Evolutionary conservation across 2,329 filamentous ascomycete genomes (phyloP), one percentile per base, ranked within the genome.

Genomic region (Dactylellina parvicollis): DNA sequence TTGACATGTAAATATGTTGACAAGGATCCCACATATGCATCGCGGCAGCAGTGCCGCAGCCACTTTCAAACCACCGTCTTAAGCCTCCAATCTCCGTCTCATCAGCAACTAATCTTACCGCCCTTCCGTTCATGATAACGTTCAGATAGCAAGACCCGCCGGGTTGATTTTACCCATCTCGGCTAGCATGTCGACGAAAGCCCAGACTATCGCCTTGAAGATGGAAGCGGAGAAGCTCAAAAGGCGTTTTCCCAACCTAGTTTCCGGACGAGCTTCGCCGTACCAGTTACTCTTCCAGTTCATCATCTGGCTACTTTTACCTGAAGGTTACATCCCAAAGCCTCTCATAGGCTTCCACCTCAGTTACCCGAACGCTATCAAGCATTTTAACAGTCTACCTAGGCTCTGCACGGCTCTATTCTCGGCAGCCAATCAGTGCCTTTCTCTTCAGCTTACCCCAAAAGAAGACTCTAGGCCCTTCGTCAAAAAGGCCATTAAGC

Each of bases 241-340:
- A n/a, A 44, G n/a, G 4, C n/a, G 4, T 8, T 44, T 22, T 24
- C 16, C 40, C n/a, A 18, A 22, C 4, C 20, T 22, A 9, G 9
- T 24, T 18, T 20, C 40, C 20, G 16, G 40, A n/a, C 9, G 40
- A 8, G 16, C 3, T 7, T 20, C 9, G 20, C 40, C 16, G 16
- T 20, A 32, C 34, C 26, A 20, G 26, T 28, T 34, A 9, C 8
- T 30, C 16, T 9, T 30, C 30, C 34, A n/a, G 52, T 7, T 54
- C n/a, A 2, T 71, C 1, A 4, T 57, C 5, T 71, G 66, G 66
- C 30, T 71, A 9, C 9, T 18, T 24, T 60, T 10, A 28, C 57
- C 22, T 40, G 24, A 38, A 5, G 16, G 44, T 26, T 26, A 4
- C n/a, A 12, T 20, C 2, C 14, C n/a, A 10, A 40, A 38, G 4